Base-by-base conservation (phyloP, 495 filamentous ascomycete genomes). In the Daldinia decipiens region DNA sequence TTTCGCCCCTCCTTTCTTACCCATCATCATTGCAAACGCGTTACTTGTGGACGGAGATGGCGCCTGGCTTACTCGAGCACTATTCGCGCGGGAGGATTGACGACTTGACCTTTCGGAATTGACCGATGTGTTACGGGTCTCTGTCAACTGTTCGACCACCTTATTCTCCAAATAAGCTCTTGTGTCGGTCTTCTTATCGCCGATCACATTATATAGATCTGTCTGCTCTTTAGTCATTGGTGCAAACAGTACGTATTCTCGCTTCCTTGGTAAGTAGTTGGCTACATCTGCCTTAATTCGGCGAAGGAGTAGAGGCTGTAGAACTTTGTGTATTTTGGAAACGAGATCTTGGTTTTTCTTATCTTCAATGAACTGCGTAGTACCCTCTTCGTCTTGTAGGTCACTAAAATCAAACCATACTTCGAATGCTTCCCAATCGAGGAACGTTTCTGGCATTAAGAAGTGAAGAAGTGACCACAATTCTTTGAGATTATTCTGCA, bases 391-490 rank as follows among this genome's bases (percentile, higher is more conserved):
- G 59, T 97, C 93, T 64, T 94, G 86, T 4, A 98, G 82, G 6
- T 92, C 94, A 0, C 91, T 93, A 70, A 99, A 99, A 74, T 99
- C 94, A 70, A 99, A 99, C 93, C 94, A 97, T 36, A 87, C 87
- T 78, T 98, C 92, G 67, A 99, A 99, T 11, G 91, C 89, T 67
- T 92, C 89, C 75, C 95, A 88, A 75, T 96, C 91, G 63, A 92
- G 88, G 74, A 99, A 99, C 40, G 97, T 93, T 40, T 92, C 90
- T 2, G 95, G 95, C 47, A 99, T 86, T 2, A 99, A 83, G 70
- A 98, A 99, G 77, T 98, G 93, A 2, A 99, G 84, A 15, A 99
- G 82, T 0, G 95, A 98, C 95, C 95, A 99, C 2, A 99, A 80
- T 73, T 99, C 95, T 15, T 92, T 89, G 5, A 99, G 88, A 73